Evolutionary conservation across 2,329 filamentous ascomycete genomes (phyloP).

Genomic region (Verticillium isaacii): DNA sequence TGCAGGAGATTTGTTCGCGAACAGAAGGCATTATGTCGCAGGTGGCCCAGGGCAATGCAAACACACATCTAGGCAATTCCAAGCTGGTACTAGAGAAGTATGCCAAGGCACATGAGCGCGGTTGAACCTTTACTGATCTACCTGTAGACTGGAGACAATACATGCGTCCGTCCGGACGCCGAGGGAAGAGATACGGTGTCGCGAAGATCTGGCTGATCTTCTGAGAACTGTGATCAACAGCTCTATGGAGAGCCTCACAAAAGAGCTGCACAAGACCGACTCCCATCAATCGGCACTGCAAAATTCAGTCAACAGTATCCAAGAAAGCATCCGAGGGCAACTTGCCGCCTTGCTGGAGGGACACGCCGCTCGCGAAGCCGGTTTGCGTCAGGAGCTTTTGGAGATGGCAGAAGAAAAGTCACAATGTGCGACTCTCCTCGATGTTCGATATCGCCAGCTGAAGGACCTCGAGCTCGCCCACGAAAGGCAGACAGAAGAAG

Average conservation of each 20-base stretch:
- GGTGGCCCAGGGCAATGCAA: neutral
- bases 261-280: neutral
- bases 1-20: neutral
- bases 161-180: neutral
- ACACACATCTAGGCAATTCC: neutral
- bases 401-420: neutral
- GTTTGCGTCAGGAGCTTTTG: neutral
- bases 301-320: neutral
- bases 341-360: neutral
- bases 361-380: neutral
- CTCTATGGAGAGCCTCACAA: neutral
- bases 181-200: neutral
- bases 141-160: neutral
- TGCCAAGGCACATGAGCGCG: no score
- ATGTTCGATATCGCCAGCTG: neutral
- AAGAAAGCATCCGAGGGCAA: neutral
- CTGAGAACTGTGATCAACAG: neutral
- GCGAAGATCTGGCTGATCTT: neutral
- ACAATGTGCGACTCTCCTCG: neutral
- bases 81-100: neutral
- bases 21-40: neutral
- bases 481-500: neutral
- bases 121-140: neutral
- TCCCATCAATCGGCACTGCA: neutral
- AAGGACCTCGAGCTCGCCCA: neutral